Conservation (phyloP, 306 rosid species). For the Oemleria cerasiformis region DNA sequence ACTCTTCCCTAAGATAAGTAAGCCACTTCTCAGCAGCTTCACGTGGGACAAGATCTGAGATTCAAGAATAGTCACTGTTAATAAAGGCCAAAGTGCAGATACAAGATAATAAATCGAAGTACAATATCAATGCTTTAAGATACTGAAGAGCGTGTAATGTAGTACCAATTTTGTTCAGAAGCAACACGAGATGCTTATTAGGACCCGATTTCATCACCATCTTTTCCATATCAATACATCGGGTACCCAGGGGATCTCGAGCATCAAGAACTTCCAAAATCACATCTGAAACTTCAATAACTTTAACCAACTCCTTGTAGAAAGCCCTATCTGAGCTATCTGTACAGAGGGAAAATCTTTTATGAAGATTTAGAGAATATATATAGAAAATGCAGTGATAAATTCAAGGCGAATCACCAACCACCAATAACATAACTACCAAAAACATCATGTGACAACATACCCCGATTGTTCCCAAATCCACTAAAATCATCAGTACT, state of each 20-base stretch:
- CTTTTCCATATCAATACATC: conserved; percentile 81
- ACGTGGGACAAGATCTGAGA: conserved; percentile 87
- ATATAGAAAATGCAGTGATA: background rate
- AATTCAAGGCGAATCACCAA: background rate
- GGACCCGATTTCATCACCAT: conserved; percentile 81
- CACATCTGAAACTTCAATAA: conserved; percentile 89
- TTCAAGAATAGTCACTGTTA: conserved; percentile 22
- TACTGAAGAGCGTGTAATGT: background rate
- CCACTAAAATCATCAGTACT: conserved; percentile 21
- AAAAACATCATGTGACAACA: conserved; percentile 4
- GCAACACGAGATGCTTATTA: conserved; percentile 78
- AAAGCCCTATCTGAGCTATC: conserved; percentile 79
- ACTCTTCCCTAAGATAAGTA: conserved; percentile 84
- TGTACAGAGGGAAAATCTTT: conserved; percentile 6
- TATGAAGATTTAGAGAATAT: background rate
- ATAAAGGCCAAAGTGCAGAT: background rate
- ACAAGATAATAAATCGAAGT: background rate
- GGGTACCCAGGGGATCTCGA: conserved; percentile 93
- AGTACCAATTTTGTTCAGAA: conserved; percentile 90
- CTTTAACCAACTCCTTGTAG: conserved; percentile 84
- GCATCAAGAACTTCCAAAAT: conserved; percentile 97
- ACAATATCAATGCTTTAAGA: background rate
- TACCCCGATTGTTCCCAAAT: conserved; percentile 50
- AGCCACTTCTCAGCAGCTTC: conserved; percentile 98
- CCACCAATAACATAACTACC: conserved; percentile 2